Evolutionary conservation across 73 alveolate species (phyloP).

Genomic region (Tetrahymena borealis): DNA sequence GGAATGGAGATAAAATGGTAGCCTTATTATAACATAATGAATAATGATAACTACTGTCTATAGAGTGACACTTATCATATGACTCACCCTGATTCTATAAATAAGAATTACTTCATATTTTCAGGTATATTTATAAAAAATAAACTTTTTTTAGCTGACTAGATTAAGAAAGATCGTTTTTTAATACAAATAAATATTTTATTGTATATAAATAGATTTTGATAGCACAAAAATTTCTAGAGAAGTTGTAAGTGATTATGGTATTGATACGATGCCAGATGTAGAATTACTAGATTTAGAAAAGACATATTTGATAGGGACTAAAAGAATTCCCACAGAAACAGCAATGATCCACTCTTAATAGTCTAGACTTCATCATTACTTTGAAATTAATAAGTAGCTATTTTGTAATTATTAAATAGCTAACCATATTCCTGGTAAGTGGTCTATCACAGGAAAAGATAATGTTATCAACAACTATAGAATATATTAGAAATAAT

Average conservation of each 20-base stretch:
- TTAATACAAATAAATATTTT: background rate
- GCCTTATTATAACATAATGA: background rate
- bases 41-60: background rate
- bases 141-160: background rate
- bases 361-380: background rate
- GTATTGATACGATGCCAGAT: background rate
- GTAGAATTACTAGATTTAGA: background rate
- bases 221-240: background rate
- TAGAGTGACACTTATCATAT: background rate
- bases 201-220: background rate
- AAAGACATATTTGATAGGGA: background rate
- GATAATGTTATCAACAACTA: constrained; percentile 16
- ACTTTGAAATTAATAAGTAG: background rate
- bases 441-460: constrained; percentile 13
- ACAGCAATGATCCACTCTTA: background rate
- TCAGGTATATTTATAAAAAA: background rate
- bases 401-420: background rate
- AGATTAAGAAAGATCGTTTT: background rate
- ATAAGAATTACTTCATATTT: background rate
- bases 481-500: constrained; percentile 3
- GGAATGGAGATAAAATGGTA: background rate
- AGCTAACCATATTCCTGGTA: constrained; percentile 41
- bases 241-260: background rate
- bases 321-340: background rate
- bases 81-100: background rate